Percentiles rank a stretch among this genome's conserved stretches.
Conservation (phyloP, 2,329 filamentous ascomycete genomes). For the Xylaria sp. region DNA sequence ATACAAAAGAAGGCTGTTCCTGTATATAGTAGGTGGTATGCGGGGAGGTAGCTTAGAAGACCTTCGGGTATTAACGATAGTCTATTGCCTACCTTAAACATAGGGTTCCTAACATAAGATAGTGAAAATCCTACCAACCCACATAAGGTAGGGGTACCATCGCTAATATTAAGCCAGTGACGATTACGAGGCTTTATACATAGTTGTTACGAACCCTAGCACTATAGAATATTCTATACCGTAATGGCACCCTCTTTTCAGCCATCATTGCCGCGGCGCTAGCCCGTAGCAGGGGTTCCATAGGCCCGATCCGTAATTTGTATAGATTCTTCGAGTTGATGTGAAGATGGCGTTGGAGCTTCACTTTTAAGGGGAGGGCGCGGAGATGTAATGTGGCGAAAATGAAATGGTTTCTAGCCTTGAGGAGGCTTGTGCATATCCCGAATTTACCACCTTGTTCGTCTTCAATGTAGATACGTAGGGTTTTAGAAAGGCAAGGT, state of each 20-base stretch:
- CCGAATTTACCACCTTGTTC: not conserved
- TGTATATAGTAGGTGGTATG: too few species aligned
- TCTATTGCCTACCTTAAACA: too few species aligned
- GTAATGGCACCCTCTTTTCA: not conserved
- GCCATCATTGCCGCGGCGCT: not conserved
- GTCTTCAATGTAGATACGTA: not conserved
- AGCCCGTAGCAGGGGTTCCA: not conserved
- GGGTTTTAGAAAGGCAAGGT: not conserved
- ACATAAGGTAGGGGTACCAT: too few species aligned
- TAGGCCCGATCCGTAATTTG: not conserved
- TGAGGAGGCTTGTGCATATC: not conserved
- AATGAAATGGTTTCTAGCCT: not conserved
- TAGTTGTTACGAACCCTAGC: too few species aligned
- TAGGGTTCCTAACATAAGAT: too few species aligned
- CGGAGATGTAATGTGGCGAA: not conserved
- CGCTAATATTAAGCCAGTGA: too few species aligned
- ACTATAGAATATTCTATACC: not conserved
- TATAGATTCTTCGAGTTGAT: not conserved
- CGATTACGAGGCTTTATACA: too few species aligned
- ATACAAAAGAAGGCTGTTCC: too few species aligned
- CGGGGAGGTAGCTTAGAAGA: too few species aligned
- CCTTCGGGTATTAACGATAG: too few species aligned
- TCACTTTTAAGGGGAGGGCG: not conserved
- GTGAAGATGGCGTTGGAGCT: not conserved
- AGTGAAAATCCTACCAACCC: too few species aligned